These are phyloP conservation scores for Endotrypanum monterogeii DNA, from an alignment of 208 protist genomes.

Conservation along the genomic window DNA sequence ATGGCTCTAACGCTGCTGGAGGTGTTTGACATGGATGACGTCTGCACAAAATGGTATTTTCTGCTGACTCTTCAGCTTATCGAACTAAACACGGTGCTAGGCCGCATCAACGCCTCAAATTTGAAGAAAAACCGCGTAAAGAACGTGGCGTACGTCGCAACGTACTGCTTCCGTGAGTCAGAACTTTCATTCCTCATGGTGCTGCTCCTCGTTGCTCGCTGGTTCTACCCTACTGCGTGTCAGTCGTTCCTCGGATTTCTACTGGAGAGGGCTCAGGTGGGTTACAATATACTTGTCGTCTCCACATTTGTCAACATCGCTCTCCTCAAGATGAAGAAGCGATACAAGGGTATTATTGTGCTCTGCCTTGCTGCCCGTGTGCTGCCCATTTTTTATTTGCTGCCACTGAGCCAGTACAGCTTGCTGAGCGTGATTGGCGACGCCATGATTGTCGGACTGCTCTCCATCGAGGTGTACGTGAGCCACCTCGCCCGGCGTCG, in stretches of 20 bases:
- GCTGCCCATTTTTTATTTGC: slow-evolving; percentile 79
- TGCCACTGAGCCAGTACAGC: slow-evolving; percentile 73
- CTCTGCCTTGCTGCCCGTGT: slow-evolving; percentile 64
- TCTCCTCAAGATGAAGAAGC: slow-evolving; percentile 64
- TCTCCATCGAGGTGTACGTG: slow-evolving; percentile 89
- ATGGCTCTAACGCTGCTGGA: slow-evolving; percentile 81
- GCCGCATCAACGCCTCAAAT: slow-evolving; percentile 83
- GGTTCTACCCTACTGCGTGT: slow-evolving; percentile 42
- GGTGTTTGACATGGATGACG: slow-evolving; percentile 65
- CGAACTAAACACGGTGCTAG: slow-evolving; percentile 85
- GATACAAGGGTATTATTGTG: slow-evolving; percentile 67
- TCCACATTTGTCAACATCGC: slow-evolving; percentile 71
- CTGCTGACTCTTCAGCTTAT: slow-evolving; percentile 77
- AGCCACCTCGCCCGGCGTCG: slow-evolving; percentile 80
- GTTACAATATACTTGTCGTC: slow-evolving; percentile 55
- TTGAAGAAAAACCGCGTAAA: slow-evolving; percentile 77
- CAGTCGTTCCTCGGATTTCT: slow-evolving; percentile 16
- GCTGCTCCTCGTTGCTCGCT: slow-evolving; percentile 56
- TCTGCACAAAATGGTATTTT: slow-evolving; percentile 76
- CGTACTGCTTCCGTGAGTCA: slow-evolving; percentile 82
- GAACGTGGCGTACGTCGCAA: slow-evolving; percentile 72
- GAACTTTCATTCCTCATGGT: slow-evolving; percentile 79
- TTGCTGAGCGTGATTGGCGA: slow-evolving; percentile 81
- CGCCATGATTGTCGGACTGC: slow-evolving; percentile 79
- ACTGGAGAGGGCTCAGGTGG: slow-evolving; percentile 30